A percentile compares a stretch with the other conserved stretches of the same genome.
These are phyloP conservation scores for Ophiostoma novo-ulmi DNA, from an alignment of 2,329 filamentous ascomycete genomes.

Conservation along the genomic window DNA sequence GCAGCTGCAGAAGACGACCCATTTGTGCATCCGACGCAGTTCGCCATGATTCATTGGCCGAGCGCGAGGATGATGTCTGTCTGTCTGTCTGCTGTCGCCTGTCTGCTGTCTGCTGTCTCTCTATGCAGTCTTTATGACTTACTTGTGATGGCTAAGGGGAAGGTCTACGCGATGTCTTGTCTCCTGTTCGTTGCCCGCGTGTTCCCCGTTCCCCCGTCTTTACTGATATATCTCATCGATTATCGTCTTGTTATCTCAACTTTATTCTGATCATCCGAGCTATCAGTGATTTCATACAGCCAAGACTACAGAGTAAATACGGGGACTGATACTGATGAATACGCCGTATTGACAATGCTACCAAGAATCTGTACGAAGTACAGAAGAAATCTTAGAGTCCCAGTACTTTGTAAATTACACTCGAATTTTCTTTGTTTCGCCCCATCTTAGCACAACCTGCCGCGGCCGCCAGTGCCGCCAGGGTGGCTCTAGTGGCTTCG, in stretches of 20 bases:
- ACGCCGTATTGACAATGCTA: not conserved
- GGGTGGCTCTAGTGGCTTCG: not conserved
- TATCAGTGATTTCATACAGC: too few relatives aligned
- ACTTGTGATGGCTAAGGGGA: not conserved
- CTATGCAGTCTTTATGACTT: too few relatives aligned
- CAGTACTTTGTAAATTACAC: not conserved
- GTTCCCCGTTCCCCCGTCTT: too few relatives aligned
- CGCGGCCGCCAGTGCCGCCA: slow-evolving; percentile 9
- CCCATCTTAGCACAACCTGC: not conserved
- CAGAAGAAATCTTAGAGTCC: not conserved
- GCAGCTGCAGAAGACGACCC: not conserved
- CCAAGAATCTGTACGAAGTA: too few relatives aligned
- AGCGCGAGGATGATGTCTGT: not conserved
- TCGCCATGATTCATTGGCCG: not conserved
- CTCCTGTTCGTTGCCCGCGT: not conserved
- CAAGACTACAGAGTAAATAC: too few relatives aligned
- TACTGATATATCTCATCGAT: not conserved
- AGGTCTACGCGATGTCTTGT: slow-evolving; percentile 1
- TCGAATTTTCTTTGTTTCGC: not conserved
- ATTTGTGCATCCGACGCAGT: not conserved
- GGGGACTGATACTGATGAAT: not conserved
- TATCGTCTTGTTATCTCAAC: not conserved
- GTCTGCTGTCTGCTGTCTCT: not conserved
- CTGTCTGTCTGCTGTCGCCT: not conserved
- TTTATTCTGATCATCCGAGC: not conserved